Conservation (phyloP, 306 rosid genomes). For the Casuarina cunninghamiana region DNA sequence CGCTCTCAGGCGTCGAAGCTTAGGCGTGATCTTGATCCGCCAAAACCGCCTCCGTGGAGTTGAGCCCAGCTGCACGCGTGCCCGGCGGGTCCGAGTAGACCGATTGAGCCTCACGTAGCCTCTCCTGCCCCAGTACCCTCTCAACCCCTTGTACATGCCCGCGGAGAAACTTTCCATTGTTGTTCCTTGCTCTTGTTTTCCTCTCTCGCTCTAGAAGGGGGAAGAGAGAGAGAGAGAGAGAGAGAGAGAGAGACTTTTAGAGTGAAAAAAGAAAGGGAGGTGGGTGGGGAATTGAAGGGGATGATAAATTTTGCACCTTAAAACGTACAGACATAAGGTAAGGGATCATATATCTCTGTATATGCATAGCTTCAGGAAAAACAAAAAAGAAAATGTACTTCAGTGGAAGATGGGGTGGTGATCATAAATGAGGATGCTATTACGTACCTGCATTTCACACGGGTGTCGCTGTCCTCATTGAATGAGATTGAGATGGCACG, state of each 20-base stretch:
- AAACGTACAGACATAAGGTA: background rate
- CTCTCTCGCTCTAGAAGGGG: background rate
- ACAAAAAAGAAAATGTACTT: background rate
- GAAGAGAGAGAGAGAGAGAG: background rate
- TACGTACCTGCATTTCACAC: constrained; percentile 12
- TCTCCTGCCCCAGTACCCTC: constrained; percentile 51
- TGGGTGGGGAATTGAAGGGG: constrained; percentile 22
- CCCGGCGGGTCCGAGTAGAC: constrained; percentile 29
- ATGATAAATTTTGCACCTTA: background rate
- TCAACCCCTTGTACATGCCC: constrained; percentile 42
- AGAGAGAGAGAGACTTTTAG: background rate
- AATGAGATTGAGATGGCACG: constrained; percentile 20
- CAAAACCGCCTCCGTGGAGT: constrained; percentile 39
- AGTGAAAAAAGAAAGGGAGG: background rate
- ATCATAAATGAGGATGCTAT: constrained; percentile 19
- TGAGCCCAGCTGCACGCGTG: constrained; percentile 32
- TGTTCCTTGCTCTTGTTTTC: background rate
- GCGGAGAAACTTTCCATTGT: constrained; percentile 58
- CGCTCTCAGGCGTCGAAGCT: constrained; percentile 37
- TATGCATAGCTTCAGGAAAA: background rate
- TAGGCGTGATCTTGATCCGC: constrained; percentile 55
- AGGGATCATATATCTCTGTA: background rate
- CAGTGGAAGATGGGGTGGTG: background rate
- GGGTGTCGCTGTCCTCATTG: constrained; percentile 8
- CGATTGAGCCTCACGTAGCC: constrained; percentile 47